Evolutionary conservation across 2,329 filamentous ascomycete species (phyloP).

Genomic region (Penicillium sp.): DNA sequence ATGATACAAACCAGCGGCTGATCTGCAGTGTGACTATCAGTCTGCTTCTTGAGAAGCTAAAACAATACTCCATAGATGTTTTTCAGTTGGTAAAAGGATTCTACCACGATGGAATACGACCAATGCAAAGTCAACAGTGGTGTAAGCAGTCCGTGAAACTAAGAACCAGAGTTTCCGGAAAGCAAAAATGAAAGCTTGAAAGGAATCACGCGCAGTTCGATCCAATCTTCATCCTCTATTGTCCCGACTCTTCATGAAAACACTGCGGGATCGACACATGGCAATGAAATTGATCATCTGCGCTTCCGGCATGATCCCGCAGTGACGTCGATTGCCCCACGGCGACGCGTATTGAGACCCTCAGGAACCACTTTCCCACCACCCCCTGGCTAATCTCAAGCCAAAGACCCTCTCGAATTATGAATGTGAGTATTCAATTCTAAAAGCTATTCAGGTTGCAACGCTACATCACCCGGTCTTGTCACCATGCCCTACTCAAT

Average conservation of each 20-base stretch:
- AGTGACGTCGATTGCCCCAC: not conserved
- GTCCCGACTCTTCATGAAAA: constrained; percentile 1
- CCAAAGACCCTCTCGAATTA: no score
- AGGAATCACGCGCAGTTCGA: no score
- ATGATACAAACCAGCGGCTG: constrained; percentile 8
- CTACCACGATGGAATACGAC: no score
- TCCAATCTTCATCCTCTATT: not conserved
- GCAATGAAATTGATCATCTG: constrained; percentile 19
- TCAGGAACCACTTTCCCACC: constrained; percentile 8
- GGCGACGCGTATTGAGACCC: constrained; percentile 2
- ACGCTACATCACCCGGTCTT: constrained; percentile 17
- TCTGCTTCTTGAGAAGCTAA: not conserved
- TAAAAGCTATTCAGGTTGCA: constrained; percentile 9
- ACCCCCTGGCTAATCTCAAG: no score
- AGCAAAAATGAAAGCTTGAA: no score
- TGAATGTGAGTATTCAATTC: not conserved
- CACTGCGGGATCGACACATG: no score
- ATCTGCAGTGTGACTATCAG: constrained; percentile 6
- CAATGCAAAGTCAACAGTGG: no score
- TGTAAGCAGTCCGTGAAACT: no score
- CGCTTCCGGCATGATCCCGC: constrained; percentile 15
- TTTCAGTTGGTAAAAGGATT: no score
- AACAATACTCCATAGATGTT: no score
- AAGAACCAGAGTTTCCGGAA: no score
- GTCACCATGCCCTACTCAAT: constrained; percentile 19